These are phyloP conservation scores for Salinomyces thailandicus DNA, from an alignment of 2,329 filamentous ascomycete genomes.

Conservation along the genomic window DNA sequence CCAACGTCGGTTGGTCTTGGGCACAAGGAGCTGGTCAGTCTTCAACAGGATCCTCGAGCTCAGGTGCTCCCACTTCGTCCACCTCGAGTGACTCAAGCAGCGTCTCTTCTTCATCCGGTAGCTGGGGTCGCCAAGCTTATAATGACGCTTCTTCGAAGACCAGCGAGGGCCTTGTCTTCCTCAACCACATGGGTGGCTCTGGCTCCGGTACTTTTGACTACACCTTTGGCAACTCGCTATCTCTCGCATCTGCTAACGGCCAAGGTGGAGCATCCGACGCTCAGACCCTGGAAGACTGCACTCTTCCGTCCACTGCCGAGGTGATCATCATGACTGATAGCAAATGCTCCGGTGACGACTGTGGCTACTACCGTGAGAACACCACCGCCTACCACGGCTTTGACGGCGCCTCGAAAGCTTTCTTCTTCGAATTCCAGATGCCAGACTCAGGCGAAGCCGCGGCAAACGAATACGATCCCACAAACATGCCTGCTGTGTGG, in stretches of 20 bases:
- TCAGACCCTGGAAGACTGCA: constrained; percentile 40
- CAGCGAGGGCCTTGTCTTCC: constrained; percentile 46
- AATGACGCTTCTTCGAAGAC: constrained; percentile 28
- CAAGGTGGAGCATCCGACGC: constrained; percentile 37
- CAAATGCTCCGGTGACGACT: constrained; percentile 36
- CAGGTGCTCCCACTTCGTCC: constrained; percentile 9
- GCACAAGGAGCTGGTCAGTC: not conserved
- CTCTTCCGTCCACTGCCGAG: constrained; percentile 41
- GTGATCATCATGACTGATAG: constrained; percentile 43
- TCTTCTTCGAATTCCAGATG: constrained; percentile 67
- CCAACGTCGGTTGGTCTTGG: not conserved
- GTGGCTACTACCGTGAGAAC: constrained; percentile 26
- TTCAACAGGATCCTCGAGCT: not conserved
- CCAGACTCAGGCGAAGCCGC: constrained; percentile 46
- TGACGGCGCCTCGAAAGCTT: constrained; percentile 57
- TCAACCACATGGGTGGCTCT: constrained; percentile 47
- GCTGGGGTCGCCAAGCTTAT: constrained; percentile 28
- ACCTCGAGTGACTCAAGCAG: constrained; percentile 13
- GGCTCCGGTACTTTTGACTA: constrained; percentile 47
- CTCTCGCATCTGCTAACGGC: constrained; percentile 42
- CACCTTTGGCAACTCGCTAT: constrained; percentile 48
- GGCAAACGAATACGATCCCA: constrained; percentile 25
- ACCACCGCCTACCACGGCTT: constrained; percentile 54
- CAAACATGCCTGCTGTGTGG: constrained; percentile 66
- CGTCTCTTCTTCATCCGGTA: constrained; percentile 16